These are phyloP conservation scores for Terfezia claveryi DNA, from an alignment of 495 filamentous ascomycete species.

Conservation along the genomic window DNA sequence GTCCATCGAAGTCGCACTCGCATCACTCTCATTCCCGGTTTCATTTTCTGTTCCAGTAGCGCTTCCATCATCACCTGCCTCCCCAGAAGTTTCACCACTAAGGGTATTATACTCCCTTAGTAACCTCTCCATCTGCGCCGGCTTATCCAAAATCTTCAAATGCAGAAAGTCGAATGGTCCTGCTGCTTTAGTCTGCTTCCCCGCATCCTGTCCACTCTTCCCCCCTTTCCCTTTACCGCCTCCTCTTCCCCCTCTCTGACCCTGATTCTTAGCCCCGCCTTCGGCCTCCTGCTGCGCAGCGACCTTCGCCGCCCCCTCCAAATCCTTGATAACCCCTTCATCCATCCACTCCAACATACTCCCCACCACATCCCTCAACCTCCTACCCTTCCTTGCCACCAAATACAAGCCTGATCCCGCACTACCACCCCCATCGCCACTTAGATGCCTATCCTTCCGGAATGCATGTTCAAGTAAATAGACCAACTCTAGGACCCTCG, in stretches of 20 bases:
- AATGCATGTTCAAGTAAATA: slow-evolving; percentile 85
- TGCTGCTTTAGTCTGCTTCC: slow-evolving; percentile 24
- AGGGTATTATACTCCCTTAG: neutral
- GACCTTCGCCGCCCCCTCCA: slow-evolving; percentile 49
- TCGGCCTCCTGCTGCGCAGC: slow-evolving; percentile 19
- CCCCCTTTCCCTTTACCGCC: slow-evolving; percentile 21
- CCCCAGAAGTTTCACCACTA: slow-evolving; percentile 32
- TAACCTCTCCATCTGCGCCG: slow-evolving; percentile 41
- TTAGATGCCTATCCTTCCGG: slow-evolving; percentile 31
- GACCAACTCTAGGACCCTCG: slow-evolving; percentile 75
- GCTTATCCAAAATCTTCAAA: slow-evolving; percentile 56
- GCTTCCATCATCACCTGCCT: slow-evolving; percentile 27
- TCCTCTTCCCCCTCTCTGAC: slow-evolving; percentile 25
- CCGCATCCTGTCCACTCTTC: slow-evolving; percentile 18
- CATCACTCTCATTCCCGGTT: neutral
- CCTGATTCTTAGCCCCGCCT: slow-evolving; percentile 17
- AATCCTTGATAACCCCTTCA: slow-evolving; percentile 71
- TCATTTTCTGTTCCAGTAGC: too few relatives aligned
- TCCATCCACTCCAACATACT: slow-evolving; percentile 99
- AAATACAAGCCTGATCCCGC: slow-evolving; percentile 54
- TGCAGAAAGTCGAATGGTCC: slow-evolving; percentile 83
- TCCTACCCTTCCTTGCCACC: slow-evolving; percentile 43
- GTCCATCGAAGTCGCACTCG: neutral
- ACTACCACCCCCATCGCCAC: slow-evolving; percentile 36
- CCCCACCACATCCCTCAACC: slow-evolving; percentile 36